Conservation (phyloP, 768 basidiomycete species). For the Boletus sp. region DNA sequence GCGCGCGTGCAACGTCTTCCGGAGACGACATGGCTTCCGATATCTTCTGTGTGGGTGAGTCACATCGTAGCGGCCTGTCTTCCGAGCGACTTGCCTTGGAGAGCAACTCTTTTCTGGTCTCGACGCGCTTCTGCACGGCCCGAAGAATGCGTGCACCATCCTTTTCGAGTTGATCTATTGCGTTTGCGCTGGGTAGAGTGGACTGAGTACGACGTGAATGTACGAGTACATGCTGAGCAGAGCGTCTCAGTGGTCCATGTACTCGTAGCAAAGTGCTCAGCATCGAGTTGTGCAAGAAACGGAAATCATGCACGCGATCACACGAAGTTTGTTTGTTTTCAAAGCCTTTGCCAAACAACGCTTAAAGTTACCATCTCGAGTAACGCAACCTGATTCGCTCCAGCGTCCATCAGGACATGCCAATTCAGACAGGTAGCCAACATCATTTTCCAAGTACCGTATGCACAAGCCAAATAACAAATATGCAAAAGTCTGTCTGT, state of each 20-base stretch:
- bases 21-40: conserved; percentile 51
- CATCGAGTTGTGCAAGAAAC: conserved; percentile 7
- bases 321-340: conserved; percentile 6
- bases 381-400: neutral
- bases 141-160: conserved; percentile 53
- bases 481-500: too few species aligned
- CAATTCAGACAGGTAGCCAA: too few species aligned
- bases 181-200: conserved; percentile 9
- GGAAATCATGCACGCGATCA: neutral
- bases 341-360: conserved; percentile 15
- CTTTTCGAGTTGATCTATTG: conserved; percentile 31
- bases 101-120: conserved; percentile 45
- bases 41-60: conserved; percentile 35
- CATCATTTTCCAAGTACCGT: too few species aligned
- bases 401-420: too few species aligned
- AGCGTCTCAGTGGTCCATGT: conserved; percentile 15
- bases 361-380: neutral
- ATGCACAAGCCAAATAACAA: too few species aligned
- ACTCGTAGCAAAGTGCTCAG: conserved; percentile 6
- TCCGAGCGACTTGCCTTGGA: conserved; percentile 38
- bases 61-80: neutral
- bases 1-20: conserved; percentile 57
- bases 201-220: conserved; percentile 10
- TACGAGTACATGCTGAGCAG: conserved; percentile 9
- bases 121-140: conserved; percentile 52